These are phyloP conservation scores for Balakata baccata DNA, from an alignment of 345 rosid genomes.

Conservation along the genomic window DNA sequence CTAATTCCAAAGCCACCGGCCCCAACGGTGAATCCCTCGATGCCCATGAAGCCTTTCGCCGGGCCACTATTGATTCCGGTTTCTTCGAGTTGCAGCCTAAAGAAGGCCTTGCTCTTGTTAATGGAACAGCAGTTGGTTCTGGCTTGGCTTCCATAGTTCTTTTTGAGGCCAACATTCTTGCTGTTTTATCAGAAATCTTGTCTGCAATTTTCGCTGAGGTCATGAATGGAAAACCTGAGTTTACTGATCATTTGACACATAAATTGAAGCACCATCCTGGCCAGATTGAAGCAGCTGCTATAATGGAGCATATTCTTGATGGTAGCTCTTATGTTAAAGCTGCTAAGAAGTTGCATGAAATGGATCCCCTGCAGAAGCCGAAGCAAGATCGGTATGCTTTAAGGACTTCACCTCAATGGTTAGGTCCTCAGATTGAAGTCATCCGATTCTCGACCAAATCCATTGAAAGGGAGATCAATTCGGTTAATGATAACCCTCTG, in stretches of 20 bases:
- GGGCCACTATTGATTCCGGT: constrained; percentile 40
- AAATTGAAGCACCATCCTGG: constrained; percentile 75
- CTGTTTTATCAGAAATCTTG: constrained; percentile 52
- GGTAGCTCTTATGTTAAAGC: constrained; percentile 59
- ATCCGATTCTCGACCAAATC: constrained; percentile 60
- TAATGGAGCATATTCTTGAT: constrained; percentile 69
- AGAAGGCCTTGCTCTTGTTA: constrained; percentile 73
- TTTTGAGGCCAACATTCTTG: constrained; percentile 49
- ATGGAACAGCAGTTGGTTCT: constrained; percentile 73
- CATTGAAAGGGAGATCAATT: constrained; percentile 75
- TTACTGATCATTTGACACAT: constrained; percentile 70
- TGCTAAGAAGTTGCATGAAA: constrained; percentile 57
- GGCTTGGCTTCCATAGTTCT: constrained; percentile 68
- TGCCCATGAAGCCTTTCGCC: constrained; percentile 46
- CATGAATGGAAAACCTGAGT: constrained; percentile 76
- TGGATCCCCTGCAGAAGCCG: constrained; percentile 69
- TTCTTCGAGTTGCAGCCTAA: constrained; percentile 71
- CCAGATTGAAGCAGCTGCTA: constrained; percentile 77
- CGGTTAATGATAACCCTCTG: constrained; percentile 72
- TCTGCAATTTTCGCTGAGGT: constrained; percentile 68
- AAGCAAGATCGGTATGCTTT: constrained; percentile 75
- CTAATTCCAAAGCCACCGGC: constrained; percentile 55
- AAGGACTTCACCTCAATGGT: constrained; percentile 75
- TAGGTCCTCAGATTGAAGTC: constrained; percentile 75
- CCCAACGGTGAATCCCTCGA: constrained; percentile 45